Conservation (phyloP, 2,329 filamentous ascomycete species). For the Colletotrichum siamense region DNA sequence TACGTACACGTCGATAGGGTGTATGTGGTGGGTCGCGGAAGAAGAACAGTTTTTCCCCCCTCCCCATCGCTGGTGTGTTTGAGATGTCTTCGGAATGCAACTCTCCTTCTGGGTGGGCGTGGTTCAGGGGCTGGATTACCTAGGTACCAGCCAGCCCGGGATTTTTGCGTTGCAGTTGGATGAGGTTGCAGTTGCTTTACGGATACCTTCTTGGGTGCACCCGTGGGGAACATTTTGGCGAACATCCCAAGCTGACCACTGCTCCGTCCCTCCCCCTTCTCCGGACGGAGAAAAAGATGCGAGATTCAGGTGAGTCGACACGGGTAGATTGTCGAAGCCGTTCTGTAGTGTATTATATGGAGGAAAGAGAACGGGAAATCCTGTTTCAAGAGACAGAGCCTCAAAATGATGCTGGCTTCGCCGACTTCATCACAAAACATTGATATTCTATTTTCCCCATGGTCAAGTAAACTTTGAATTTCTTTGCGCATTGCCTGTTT, state of each 20-base stretch:
- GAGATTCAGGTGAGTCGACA: constrained; percentile 20
- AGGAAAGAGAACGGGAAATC: neutral
- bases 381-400: constrained; percentile 1
- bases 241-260: neutral
- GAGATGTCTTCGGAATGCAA: neutral
- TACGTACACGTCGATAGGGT: neutral
- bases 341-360: neutral
- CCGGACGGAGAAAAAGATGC: constrained; percentile 5
- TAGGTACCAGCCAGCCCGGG: neutral
- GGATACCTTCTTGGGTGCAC: neutral
- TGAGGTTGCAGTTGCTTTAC: neutral
- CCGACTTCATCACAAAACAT: neutral
- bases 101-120: neutral
- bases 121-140: neutral
- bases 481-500: neutral
- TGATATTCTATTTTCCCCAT: too few relatives aligned
- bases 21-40: neutral
- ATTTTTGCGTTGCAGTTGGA: neutral
- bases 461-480: neutral
- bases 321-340: constrained; percentile 20
- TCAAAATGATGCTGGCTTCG: neutral
- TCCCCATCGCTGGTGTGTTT: neutral
- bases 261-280: neutral
- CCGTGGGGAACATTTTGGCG: constrained; percentile 13
- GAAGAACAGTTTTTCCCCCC: neutral